Percentiles rank a stretch among this genome's conserved stretches.
These are phyloP conservation scores for Mallotus repandus DNA, from an alignment of 441 rosid species.

Conservation along the genomic window DNA sequence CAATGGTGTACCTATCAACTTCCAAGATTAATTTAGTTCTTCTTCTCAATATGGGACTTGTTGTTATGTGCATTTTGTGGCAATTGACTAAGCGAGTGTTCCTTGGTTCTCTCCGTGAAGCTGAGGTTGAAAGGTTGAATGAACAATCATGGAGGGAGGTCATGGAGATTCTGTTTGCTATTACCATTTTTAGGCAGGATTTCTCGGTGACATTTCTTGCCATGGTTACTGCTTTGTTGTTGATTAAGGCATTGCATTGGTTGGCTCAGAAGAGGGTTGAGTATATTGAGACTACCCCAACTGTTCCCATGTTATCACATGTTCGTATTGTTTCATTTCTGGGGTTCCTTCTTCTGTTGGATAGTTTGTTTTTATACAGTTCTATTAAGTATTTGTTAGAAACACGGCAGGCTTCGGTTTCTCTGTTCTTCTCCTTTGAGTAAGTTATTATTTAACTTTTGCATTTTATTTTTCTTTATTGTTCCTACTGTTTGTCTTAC, in stretches of 20 bases:
- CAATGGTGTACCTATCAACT: conserved; percentile 80
- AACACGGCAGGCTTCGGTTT: conserved; percentile 82
- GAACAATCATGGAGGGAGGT: conserved; percentile 97
- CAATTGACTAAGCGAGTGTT: conserved; percentile 69
- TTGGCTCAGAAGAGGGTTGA: conserved; percentile 94
- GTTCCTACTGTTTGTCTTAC: neutral
- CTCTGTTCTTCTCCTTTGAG: conserved; percentile 97
- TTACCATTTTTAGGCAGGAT: conserved; percentile 90
- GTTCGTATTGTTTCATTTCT: conserved; percentile 80
- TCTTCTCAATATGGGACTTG: conserved; percentile 90
- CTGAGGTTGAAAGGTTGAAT: conserved; percentile 86
- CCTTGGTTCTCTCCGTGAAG: conserved; percentile 90
- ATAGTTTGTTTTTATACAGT: conserved; percentile 68
- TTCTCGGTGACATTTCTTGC: conserved; percentile 82
- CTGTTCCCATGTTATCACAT: conserved; percentile 76
- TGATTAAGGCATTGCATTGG: conserved; percentile 93
- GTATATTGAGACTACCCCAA: conserved; percentile 92
- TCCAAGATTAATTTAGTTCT: conserved; percentile 84
- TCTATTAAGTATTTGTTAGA: conserved; percentile 63
- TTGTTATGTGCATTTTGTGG: conserved; percentile 81
- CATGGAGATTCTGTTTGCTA: conserved; percentile 95
- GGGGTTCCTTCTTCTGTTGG: conserved; percentile 80
- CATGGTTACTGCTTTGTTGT: conserved; percentile 69
- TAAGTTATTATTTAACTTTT: conserved; percentile 42
- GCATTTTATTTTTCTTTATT: neutral